Evolutionary conservation across 2,329 filamentous ascomycete species (phyloP).

Genomic region (Polytolypa hystricis): DNA sequence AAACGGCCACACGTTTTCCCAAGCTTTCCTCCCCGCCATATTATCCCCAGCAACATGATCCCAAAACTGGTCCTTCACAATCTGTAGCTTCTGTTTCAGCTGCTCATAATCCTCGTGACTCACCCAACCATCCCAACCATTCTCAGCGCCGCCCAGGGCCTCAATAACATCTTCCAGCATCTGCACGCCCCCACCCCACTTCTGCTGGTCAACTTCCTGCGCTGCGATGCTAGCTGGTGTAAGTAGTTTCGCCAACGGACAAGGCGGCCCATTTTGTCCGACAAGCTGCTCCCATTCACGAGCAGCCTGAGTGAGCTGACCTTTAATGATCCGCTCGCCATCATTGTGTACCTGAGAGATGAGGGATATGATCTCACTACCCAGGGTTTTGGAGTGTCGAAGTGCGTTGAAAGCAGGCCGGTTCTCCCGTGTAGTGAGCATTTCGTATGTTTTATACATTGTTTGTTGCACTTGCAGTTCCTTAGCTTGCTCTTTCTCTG

Average conservation of each 20-base stretch:
- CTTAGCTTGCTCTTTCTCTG: conserved; percentile 1
- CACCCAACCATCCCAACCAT: conserved; percentile 6
- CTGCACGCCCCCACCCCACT: conserved; percentile 6
- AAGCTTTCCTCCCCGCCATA: neutral
- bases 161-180: conserved; percentile 5
- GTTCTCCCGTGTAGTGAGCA: conserved; percentile 1
- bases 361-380: conserved; percentile 2
- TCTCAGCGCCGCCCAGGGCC: conserved; percentile 4
- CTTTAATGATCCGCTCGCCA: conserved; percentile 5
- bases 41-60: conserved; percentile 1
- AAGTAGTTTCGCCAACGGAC: conserved; percentile 2
- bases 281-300: conserved; percentile 6
- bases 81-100: conserved; percentile 2
- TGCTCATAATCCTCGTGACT: conserved; percentile 6
- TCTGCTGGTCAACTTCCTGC: conserved; percentile 4
- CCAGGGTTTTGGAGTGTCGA: conserved; percentile 1
- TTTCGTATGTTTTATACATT: conserved; percentile 7
- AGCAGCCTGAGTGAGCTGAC: conserved; percentile 2
- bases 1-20: conserved; percentile 1
- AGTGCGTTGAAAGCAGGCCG: conserved; percentile 4
- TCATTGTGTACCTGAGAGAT: conserved; percentile 4
- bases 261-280: neutral
- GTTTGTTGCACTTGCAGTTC: conserved; percentile 2
- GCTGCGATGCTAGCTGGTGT: conserved; percentile 3
- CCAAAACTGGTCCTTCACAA: conserved; percentile 4